Evolutionary conservation across 306 rosid species (phyloP).

Genomic region (Fagus sylvatica): DNA sequence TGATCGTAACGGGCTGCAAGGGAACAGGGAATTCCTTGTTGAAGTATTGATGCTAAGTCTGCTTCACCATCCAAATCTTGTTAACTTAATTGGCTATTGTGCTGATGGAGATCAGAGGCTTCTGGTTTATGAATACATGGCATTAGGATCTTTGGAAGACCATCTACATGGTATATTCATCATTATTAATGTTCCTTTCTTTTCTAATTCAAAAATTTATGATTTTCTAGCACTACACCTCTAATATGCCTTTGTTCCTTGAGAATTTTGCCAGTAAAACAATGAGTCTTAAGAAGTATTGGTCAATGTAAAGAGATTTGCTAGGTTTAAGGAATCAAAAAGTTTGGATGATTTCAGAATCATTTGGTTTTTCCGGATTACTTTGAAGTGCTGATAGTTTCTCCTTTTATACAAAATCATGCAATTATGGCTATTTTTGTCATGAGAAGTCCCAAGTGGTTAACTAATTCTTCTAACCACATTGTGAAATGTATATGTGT

Average conservation of each 20-base stretch:
- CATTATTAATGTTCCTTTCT: slow-evolving; percentile 5
- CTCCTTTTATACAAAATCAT: neutral
- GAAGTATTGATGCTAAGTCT: slow-evolving; percentile 59
- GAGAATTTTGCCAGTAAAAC: neutral
- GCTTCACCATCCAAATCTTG: slow-evolving; percentile 64
- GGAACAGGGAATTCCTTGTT: slow-evolving; percentile 61
- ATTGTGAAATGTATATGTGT: no score
- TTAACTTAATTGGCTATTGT: slow-evolving; percentile 54
- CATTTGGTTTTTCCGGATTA: no score
- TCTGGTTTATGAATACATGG: slow-evolving; percentile 58
- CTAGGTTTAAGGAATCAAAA: slow-evolving; percentile 2
- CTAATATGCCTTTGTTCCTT: neutral
- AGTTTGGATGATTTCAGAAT: neutral
- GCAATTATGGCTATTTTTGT: neutral
- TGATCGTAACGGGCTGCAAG: slow-evolving; percentile 62
- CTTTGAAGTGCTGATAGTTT: neutral
- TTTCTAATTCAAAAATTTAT: neutral
- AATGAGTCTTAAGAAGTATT: neutral
- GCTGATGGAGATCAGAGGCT: slow-evolving; percentile 71
- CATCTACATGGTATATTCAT: slow-evolving; percentile 46
- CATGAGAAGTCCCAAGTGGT: neutral
- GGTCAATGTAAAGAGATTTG: neutral
- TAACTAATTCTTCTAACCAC: no score
- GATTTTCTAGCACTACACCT: neutral
- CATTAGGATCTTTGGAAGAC: slow-evolving; percentile 58